Conservation (phyloP, 768 basidiomycete species). For the Phallus indusiatus region DNA sequence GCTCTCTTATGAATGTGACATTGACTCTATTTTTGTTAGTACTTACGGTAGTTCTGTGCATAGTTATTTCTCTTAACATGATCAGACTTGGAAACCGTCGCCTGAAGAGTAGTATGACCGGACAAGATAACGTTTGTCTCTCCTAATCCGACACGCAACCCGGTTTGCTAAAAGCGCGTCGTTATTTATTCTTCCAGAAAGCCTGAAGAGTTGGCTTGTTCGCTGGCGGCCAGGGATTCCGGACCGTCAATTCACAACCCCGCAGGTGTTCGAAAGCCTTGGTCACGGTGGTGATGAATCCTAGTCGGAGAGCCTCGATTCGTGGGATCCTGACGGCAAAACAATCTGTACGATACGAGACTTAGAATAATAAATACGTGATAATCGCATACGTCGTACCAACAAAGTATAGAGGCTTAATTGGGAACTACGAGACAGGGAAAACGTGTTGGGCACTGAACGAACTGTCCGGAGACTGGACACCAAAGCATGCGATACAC, state of each 20-base stretch:
- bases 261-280: too few relatives aligned
- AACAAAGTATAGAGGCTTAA: too few relatives aligned
- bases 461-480: too few relatives aligned
- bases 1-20: background rate
- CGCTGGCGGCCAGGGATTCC: background rate
- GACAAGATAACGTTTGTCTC: background rate
- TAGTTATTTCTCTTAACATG: background rate
- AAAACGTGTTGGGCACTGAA: too few relatives aligned
- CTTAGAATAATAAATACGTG: too few relatives aligned
- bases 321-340: background rate
- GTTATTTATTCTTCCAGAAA: background rate
- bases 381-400: too few relatives aligned
- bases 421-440: too few relatives aligned
- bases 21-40: too few relatives aligned
- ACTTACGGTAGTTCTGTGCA: too few relatives aligned
- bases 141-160: background rate
- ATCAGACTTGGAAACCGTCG: slow-evolving; percentile 1
- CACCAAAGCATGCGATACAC: too few relatives aligned
- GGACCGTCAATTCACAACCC: slow-evolving; percentile 2
- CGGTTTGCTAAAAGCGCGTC: background rate
- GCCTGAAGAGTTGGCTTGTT: slow-evolving; percentile 7
- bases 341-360: too few relatives aligned
- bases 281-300: too few relatives aligned
- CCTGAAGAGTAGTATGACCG: slow-evolving; percentile 1
- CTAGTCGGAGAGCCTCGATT: background rate